Percentiles rank a stretch among this genome's conserved stretches.
Evolutionary conservation across 1,139 yeast genomes (phyloP).

Genomic region (Candida dubliniensis): DNA sequence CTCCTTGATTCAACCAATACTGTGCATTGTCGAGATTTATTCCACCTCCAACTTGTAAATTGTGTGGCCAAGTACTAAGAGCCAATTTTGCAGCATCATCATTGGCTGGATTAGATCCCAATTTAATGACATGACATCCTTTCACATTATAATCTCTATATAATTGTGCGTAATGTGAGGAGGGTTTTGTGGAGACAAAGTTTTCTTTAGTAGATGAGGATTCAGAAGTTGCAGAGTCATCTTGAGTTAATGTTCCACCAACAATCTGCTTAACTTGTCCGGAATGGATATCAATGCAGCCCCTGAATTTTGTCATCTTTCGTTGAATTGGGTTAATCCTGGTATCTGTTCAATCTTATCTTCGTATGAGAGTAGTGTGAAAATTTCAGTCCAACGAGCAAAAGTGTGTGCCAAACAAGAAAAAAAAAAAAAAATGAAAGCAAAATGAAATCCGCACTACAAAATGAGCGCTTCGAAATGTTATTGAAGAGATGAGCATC

Average conservation of each 20-base stretch:
- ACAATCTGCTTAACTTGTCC: slow-evolving; percentile 97
- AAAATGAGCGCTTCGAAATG: too few species aligned
- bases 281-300: slow-evolving; percentile 91
- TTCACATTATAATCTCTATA: slow-evolving; percentile 56
- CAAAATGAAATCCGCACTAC: neutral
- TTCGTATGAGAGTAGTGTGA: too few species aligned
- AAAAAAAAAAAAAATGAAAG: neutral
- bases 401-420: neutral
- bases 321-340: neutral
- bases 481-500: slow-evolving; percentile 1
- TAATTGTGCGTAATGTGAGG: slow-evolving; percentile 74
- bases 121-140: slow-evolving; percentile 91
- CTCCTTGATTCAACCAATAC: slow-evolving; percentile 69
- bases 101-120: slow-evolving; percentile 74
- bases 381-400: too few species aligned
- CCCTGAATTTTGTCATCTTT: slow-evolving; percentile 84
- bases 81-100: slow-evolving; percentile 84
- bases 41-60: slow-evolving; percentile 91
- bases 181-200: slow-evolving; percentile 74
- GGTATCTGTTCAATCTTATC: too few species aligned
- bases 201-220: slow-evolving; percentile 58
- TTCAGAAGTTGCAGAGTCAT: slow-evolving; percentile 34
- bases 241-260: slow-evolving; percentile 78
- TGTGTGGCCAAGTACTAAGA: slow-evolving; percentile 66
- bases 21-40: slow-evolving; percentile 71